A percentile compares a stretch with the other conserved stretches of the same genome.
Evolutionary conservation across 768 basidiomycete species (phyloP).

Genomic region (Phylloporus arenicola): DNA sequence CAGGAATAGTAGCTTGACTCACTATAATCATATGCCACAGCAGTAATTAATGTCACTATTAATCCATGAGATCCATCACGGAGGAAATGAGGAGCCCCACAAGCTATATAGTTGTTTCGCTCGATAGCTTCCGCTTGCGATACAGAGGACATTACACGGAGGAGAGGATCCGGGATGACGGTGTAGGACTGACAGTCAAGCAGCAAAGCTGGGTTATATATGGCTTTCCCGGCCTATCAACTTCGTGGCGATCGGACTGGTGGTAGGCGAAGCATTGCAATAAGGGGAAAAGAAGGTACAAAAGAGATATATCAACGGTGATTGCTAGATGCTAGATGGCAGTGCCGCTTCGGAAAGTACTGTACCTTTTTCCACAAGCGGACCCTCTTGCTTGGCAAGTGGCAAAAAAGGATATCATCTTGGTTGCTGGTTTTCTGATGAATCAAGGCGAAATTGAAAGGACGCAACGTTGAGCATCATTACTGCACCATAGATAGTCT

Average conservation of each 20-base stretch:
- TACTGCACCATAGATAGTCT: no score
- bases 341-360: no score
- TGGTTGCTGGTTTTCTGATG: no score
- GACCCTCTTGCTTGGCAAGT: no score
- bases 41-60: background rate
- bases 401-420: no score
- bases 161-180: background rate
- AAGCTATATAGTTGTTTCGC: background rate
- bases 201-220: background rate
- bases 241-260: background rate
- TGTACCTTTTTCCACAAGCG: no score
- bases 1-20: background rate
- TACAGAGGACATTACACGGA: background rate
- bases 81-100: background rate
- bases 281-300: background rate
- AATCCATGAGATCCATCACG: background rate
- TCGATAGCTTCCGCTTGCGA: background rate
- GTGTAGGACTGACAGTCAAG: background rate
- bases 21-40: slow-evolving; percentile 1
- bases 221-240: background rate
- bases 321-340: no score
- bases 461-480: no score
- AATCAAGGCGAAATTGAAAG: no score
- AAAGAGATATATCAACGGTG: no score
- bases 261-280: background rate